Base-by-base conservation (phyloP, 75 land plant genomes). In the Selaginella moellendorffii region DNA sequence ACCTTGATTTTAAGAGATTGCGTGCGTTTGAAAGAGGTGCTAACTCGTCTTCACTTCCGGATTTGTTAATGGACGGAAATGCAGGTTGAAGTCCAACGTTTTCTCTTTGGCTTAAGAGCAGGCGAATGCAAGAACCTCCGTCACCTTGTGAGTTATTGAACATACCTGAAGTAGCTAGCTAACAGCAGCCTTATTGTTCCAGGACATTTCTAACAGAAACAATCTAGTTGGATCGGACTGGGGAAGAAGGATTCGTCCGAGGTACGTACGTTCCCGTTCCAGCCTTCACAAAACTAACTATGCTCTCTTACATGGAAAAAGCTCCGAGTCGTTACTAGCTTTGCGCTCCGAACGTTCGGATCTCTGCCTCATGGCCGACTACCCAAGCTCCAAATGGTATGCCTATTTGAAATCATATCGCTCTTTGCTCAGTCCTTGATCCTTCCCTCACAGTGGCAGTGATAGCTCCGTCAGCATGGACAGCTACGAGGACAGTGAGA, bases 131-230 rank as follows among this genome's bases (percentile, higher is more conserved):
- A 77, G 68, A 62, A 28, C 31, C 89, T 88, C 46, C 74, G 77
- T 70, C 67, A 74, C 54, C 76, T 88, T 69, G 93, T 88, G 51
- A 61, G 86, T 63, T 61, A 36, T 36, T 36, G 46, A 36, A 36
- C 46, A 36, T 14, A 36, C 5, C 46, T 36, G 5, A 36, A 5
- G 14, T 36, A 14, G 5, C 46, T 5, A 5, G 46, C 5, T 5
- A 36, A 36, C 10, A 36, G 14, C 46, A 5, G 14, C 5, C 46
- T 5, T 36, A 36, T 36, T 28, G 46, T 29, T 70, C 56, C 60
- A 87, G 92, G 92, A 87, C 70, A 74, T 87, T 65, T 87, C 92
- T 25, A 87, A 82, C 30, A 82, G 71, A 52, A 80, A 85, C 66
- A 87, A 87, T 10, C 69, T 87, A 21, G 87, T 86, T 52, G 76